Conservation (phyloP, 2,329 filamentous ascomycete species). For the Alternaria sp. region DNA sequence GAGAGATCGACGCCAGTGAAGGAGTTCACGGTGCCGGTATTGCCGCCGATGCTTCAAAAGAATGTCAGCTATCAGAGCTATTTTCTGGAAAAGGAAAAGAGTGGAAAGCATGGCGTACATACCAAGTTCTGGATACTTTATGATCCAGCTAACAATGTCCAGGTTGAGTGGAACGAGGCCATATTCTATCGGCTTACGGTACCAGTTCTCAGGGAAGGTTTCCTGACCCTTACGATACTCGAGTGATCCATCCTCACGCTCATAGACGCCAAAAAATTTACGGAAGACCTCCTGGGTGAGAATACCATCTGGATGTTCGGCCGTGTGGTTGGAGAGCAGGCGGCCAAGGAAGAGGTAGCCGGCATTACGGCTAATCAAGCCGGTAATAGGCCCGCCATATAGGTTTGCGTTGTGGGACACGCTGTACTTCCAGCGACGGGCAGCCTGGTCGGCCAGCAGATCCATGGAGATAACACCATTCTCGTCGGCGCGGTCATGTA, state of each 20-base stretch:
- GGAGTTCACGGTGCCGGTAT: slow-evolving; percentile 61
- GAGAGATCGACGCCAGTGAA: slow-evolving; percentile 57
- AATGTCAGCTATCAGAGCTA: not conserved
- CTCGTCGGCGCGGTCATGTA: slow-evolving; percentile 49
- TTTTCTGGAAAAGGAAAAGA: not conserved
- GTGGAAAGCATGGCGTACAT: slow-evolving; percentile 20
- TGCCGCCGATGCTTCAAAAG: slow-evolving; percentile 58
- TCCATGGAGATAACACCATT: slow-evolving; percentile 30
- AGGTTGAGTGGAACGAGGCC: slow-evolving; percentile 51
- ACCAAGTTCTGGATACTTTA: slow-evolving; percentile 28
- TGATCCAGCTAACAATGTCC: slow-evolving; percentile 27
- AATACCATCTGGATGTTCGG: slow-evolving; percentile 25
- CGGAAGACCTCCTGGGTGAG: slow-evolving; percentile 49
- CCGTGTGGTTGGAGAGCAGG: slow-evolving; percentile 43
- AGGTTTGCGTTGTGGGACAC: slow-evolving; percentile 63
- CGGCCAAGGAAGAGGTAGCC: slow-evolving; percentile 45
- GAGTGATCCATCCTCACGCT: slow-evolving; percentile 52
- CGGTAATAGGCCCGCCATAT: slow-evolving; percentile 64
- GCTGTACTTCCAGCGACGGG: slow-evolving; percentile 57
- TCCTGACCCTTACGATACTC: slow-evolving; percentile 58
- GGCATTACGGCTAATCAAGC: slow-evolving; percentile 60
- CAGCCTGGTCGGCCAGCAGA: slow-evolving; percentile 36
- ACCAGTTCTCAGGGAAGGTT: slow-evolving; percentile 64
- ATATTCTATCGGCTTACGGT: slow-evolving; percentile 57
- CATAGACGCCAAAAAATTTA: slow-evolving; percentile 60